Evolutionary conservation across 306 rosid genomes (phyloP).

Genomic region (Citrullus amarus): DNA sequence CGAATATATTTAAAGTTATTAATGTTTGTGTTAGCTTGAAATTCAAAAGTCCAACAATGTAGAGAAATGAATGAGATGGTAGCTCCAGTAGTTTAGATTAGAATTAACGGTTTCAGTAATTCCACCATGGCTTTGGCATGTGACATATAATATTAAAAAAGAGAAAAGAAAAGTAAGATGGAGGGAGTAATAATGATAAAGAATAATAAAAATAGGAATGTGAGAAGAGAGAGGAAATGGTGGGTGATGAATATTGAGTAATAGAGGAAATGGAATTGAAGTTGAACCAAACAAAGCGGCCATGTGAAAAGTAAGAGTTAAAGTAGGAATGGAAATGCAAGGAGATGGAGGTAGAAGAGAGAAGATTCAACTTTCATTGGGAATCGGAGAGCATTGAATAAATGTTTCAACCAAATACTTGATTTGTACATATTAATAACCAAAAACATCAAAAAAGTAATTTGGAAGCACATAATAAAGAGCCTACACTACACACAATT

Average conservation of each 20-base stretch:
- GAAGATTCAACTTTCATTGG: background rate
- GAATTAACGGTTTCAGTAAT: too few relatives aligned
- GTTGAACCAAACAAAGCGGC: background rate
- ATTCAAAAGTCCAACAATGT: background rate
- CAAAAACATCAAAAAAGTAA: background rate
- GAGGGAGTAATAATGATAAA: background rate
- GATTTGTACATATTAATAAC: background rate
- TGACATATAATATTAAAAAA: background rate
- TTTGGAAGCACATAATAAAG: slow-evolving; percentile 1
- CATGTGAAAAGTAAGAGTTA: background rate
- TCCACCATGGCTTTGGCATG: background rate
- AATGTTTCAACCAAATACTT: background rate
- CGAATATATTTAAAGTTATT: background rate
- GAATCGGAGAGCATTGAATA: slow-evolving; percentile 1
- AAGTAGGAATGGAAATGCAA: background rate
- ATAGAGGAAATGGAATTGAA: background rate
- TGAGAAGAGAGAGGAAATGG: background rate
- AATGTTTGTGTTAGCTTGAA: background rate
- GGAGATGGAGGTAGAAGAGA: background rate
- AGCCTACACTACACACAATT: background rate
- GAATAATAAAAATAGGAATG: background rate
- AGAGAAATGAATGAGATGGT: too few relatives aligned
- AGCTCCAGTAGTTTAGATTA: too few relatives aligned
- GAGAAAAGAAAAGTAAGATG: background rate
- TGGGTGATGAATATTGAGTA: too few relatives aligned